Evolutionary conservation across 2,329 filamentous ascomycete species (phyloP), one percentile per base, ranked within the genome.

Genomic region (Stachybotrys chlorohalonatus): DNA sequence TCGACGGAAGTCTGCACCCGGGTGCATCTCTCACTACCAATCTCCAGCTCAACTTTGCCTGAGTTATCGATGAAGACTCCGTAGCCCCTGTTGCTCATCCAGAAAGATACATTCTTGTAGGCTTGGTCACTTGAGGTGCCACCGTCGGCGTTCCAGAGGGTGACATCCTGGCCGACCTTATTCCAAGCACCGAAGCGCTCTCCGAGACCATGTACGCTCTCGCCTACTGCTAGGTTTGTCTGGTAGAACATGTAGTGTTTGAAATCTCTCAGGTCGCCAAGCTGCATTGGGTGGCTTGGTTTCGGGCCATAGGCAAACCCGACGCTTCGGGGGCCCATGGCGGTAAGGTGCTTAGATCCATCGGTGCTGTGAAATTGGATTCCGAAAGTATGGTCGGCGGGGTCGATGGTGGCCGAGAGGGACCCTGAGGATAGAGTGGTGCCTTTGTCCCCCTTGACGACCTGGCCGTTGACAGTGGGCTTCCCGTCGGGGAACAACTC

Each of bases 111-210:
- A 63, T 88, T 89, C 71, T 88, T 89, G 70, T 89, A 89, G 1
- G 84, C 84, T 65, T 87, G 85, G 54, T 87, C 84, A 59, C 80
- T 84, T 0, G 80, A 84, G 0, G 85, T 88, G 9, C 85, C 85
- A 6, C 81, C 81, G 60, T 84, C 81, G 13, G 78, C 76, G 59
- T 84, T 84, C 80, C 80, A 84, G 7, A 91, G 77, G 54, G 81
- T 75, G 8, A 91, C 72, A 11, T 78, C 76, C 67, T 91, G 87
- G 11, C 87, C 87, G 47, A 90, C 83, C 67, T 89, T 90, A 66
- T 88, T 86, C 69, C 87, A 88, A 7, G 85, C 81, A 0, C 87
- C 87, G 64, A 91, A 92, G 13, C 88, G 77, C 70, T 91, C 87
- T 1, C 87, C 88, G 5, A 91, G 76, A 0, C 88, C 87, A 66